Conservation (phyloP, 1,284 basidiomycete species). For the Pseudozyma tsukubaensis region DNA sequence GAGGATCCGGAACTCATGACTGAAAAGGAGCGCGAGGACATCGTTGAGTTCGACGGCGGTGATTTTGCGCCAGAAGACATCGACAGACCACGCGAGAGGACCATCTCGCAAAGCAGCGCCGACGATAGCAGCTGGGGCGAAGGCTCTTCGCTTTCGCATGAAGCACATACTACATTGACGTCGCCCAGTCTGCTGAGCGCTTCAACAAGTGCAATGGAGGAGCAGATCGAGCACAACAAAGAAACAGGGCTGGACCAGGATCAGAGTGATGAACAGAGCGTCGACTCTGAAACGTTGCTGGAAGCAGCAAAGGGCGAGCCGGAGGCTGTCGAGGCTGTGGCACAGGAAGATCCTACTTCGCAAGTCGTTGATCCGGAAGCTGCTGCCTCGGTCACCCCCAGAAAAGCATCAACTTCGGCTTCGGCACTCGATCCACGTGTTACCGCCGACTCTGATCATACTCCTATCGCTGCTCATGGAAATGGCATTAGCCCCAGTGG, state of each 20-base stretch:
- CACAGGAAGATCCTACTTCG: constrained; percentile 25
- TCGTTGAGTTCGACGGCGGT: constrained; percentile 49
- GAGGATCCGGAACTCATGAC: constrained; percentile 45
- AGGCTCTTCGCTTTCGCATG: constrained; percentile 23
- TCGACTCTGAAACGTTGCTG: constrained; percentile 39
- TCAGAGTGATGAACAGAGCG: constrained; percentile 16
- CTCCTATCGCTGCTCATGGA: constrained; percentile 5
- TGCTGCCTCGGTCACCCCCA: constrained; percentile 23
- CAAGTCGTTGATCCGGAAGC: constrained; percentile 25
- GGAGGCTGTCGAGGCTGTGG: constrained; percentile 31
- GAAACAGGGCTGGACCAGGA: constrained; percentile 8
- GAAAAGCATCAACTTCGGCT: constrained; percentile 6
- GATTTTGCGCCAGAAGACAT: constrained; percentile 45
- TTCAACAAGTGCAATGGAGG: constrained; percentile 3
- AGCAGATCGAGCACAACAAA: neutral
- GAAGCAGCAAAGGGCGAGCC: constrained; percentile 42
- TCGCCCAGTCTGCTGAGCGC: neutral
- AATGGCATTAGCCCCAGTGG: constrained; percentile 2
- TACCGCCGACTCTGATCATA: constrained; percentile 5
- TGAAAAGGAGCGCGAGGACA: constrained; percentile 47
- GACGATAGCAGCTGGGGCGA: constrained; percentile 38
- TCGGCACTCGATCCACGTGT: neutral
- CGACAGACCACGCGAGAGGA: constrained; percentile 17
- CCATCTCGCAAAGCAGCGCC: constrained; percentile 34
- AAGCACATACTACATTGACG: constrained; percentile 5